phyloP scores from a whole-genome alignment of 2,329 filamentous ascomycete species.

The Nemania abortiva region DNA sequence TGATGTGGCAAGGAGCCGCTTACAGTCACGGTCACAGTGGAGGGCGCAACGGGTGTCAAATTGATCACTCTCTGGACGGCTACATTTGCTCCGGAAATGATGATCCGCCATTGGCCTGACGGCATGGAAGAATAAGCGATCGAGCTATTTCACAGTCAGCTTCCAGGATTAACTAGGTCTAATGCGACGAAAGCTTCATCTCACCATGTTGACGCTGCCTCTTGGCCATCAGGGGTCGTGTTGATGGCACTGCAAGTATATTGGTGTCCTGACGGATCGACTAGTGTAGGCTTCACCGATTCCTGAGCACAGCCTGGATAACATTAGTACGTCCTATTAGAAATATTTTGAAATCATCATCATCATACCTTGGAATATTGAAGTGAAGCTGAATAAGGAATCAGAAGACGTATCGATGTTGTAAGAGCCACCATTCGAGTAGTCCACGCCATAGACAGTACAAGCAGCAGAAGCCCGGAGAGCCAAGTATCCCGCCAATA shows the following conservation, averaged over 20 bases:
- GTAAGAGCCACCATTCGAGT: slow-evolving; percentile 55
- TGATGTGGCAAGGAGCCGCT: slow-evolving; percentile 15
- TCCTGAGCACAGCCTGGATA: slow-evolving; percentile 52
- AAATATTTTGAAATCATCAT: background rate
- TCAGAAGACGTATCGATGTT: slow-evolving; percentile 55
- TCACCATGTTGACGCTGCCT: slow-evolving; percentile 56
- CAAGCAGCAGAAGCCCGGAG: slow-evolving; percentile 45
- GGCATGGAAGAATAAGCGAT: slow-evolving; percentile 55
- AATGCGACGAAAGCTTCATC: slow-evolving; percentile 9
- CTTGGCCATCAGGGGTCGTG: slow-evolving; percentile 52
- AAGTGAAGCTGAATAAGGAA: slow-evolving; percentile 55
- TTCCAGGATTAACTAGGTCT: background rate
- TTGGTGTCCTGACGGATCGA: slow-evolving; percentile 51
- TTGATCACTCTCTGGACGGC: slow-evolving; percentile 54
- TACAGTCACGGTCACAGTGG: slow-evolving; percentile 53
- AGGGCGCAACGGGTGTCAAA: slow-evolving; percentile 51
- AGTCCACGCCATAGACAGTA: slow-evolving; percentile 55
- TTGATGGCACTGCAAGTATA: slow-evolving; percentile 54
- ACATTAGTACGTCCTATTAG: slow-evolving; percentile 19
- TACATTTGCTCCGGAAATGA: slow-evolving; percentile 53
- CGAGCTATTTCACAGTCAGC: slow-evolving; percentile 43
- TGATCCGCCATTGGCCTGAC: slow-evolving; percentile 55
- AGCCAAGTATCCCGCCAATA: slow-evolving; percentile 37
- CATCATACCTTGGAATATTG: slow-evolving; percentile 53
- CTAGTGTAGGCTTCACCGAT: slow-evolving; percentile 52